These are phyloP conservation scores for Boletus sp. DNA, from an alignment of 768 basidiomycete species.

Conservation along the genomic window DNA sequence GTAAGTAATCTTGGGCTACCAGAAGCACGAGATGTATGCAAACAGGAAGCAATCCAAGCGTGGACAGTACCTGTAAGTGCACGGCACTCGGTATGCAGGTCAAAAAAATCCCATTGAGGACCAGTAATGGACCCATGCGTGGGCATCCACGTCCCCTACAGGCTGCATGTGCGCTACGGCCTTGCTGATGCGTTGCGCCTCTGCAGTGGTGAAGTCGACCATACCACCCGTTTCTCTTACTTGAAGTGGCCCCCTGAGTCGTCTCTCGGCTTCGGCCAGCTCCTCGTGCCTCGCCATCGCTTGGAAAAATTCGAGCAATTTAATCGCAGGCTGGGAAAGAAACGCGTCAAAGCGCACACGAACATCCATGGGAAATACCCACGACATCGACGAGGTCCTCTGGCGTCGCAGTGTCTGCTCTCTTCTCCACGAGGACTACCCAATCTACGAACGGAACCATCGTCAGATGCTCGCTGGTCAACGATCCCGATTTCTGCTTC, in stretches of 20 bases:
- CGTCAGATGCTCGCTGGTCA: no score
- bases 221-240: slow-evolving; percentile 5
- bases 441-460: slow-evolving; percentile 30
- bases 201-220: slow-evolving; percentile 3
- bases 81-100: no score
- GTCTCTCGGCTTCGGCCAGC: neutral
- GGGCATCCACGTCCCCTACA: slow-evolving; percentile 10
- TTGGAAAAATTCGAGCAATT: slow-evolving; percentile 30
- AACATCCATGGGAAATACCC: neutral
- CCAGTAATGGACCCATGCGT: slow-evolving; percentile 23
- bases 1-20: no score
- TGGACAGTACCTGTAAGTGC: no score
- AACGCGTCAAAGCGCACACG: neutral
- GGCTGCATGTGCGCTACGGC: slow-evolving; percentile 12
- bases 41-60: no score
- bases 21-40: no score
- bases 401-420: slow-evolving; percentile 12
- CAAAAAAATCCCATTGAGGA: slow-evolving; percentile 5
- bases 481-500: no score
- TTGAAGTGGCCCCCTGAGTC: neutral
- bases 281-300: slow-evolving; percentile 6
- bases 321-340: slow-evolving; percentile 29
- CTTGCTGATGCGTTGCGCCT: slow-evolving; percentile 11
- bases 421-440: slow-evolving; percentile 27
- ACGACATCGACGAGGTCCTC: slow-evolving; percentile 8